Evolutionary conservation across 2,329 filamentous ascomycete species (phyloP).

Genomic region (Colletotrichum liaoningense): DNA sequence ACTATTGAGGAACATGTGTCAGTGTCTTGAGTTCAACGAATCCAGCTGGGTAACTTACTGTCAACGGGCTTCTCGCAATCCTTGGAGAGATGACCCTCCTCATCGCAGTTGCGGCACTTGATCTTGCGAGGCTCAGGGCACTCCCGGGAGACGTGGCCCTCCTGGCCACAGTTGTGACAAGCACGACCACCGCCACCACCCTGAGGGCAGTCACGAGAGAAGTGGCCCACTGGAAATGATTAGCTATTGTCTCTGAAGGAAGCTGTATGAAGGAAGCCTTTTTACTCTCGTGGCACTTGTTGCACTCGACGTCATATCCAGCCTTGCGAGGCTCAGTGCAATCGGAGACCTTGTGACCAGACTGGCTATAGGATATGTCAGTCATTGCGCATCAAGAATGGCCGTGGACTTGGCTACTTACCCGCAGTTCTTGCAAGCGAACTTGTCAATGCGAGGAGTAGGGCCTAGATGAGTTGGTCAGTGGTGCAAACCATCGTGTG

Average conservation of each 20-base stretch:
- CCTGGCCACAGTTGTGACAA: constrained; percentile 73
- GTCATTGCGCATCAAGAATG: not conserved
- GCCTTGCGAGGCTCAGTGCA: constrained; percentile 72
- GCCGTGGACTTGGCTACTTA: constrained; percentile 39
- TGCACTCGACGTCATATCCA: constrained; percentile 69
- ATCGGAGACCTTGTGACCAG: constrained; percentile 61
- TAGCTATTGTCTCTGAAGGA: not conserved
- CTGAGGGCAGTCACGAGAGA: constrained; percentile 74
- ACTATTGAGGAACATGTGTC: constrained; percentile 45
- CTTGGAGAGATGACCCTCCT: constrained; percentile 69
- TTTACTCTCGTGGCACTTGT: constrained; percentile 72
- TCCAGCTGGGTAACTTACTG: constrained; percentile 49
- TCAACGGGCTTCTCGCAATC: constrained; percentile 72
- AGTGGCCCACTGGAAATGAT: constrained; percentile 65
- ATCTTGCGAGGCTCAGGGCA: constrained; percentile 61
- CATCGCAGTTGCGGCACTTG: constrained; percentile 70
- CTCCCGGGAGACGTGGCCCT: constrained; percentile 67
- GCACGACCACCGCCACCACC: constrained; percentile 64
- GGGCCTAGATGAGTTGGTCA: constrained; percentile 54
- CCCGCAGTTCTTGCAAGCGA: constrained; percentile 77
- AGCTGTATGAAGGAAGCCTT: constrained; percentile 41
- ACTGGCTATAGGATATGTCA: constrained; percentile 49
- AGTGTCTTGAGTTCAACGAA: constrained; percentile 30
- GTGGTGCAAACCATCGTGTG: not conserved
- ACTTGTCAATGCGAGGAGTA: constrained; percentile 70